Conservation (phyloP, 2,329 filamentous ascomycete genomes). For the Trichoderma koningiopsis region DNA sequence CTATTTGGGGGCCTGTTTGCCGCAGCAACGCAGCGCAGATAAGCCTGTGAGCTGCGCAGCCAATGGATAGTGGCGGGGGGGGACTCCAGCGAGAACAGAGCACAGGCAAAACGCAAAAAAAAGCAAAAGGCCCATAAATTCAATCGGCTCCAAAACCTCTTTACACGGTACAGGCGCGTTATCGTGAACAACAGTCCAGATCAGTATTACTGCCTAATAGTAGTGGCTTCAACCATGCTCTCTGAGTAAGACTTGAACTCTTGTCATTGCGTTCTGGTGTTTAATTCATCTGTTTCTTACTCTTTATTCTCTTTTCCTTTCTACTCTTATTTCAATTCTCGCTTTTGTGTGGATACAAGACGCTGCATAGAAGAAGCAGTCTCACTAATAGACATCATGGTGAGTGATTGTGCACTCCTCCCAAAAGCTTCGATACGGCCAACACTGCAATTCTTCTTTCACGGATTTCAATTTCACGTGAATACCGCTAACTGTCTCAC, state of each 20-base stretch:
- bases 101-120: not conserved
- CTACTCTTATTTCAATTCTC: not conserved
- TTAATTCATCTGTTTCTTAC: not conserved
- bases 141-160: constrained; percentile 31
- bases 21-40: constrained; percentile 31
- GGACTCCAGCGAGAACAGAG: constrained; percentile 4
- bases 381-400: constrained; percentile 23
- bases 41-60: constrained; percentile 15
- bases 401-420: not conserved
- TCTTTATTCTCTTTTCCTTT: not conserved
- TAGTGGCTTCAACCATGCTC: constrained; percentile 1
- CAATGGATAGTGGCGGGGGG: constrained; percentile 19
- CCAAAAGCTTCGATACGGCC: not conserved
- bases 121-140: not conserved
- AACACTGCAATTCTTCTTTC: not conserved
- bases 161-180: constrained; percentile 41
- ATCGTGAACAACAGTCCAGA: not conserved
- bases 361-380: not conserved
- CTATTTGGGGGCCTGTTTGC: constrained; percentile 27
- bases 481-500: constrained; percentile 42
- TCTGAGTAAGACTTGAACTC: not conserved
- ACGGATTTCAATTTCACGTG: not conserved
- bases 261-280: not conserved
- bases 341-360: not conserved
- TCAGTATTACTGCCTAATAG: not conserved